A percentile compares a stretch with the other conserved stretches of the same genome.
phyloP scores from a whole-genome alignment of 225 moss, liverwort and hornwort genomes.

The Antitrichia curtipendula region DNA sequence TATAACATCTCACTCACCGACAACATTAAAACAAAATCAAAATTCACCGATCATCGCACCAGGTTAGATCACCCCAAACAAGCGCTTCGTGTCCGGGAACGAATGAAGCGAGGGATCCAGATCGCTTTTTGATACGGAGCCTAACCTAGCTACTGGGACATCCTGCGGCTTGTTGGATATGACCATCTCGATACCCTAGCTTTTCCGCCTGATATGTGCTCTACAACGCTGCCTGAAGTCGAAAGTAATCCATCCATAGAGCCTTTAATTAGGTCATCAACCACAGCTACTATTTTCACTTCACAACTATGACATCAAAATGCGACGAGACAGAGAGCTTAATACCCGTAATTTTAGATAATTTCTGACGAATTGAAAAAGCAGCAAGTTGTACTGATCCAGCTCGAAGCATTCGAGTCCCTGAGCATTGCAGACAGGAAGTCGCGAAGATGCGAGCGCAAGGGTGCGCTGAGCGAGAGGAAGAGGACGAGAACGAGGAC shows the following conservation, averaged over 20 bases:
- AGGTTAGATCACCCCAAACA: neutral
- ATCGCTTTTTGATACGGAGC: neutral
- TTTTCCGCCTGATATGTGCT: slow-evolving; percentile 30
- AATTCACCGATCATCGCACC: neutral
- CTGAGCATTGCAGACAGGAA: neutral
- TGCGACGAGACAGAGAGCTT: neutral
- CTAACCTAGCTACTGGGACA: neutral
- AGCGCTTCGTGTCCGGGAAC: neutral
- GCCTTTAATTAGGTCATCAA: neutral
- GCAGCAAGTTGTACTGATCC: neutral
- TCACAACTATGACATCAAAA: neutral
- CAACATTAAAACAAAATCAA: neutral
- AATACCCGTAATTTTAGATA: neutral
- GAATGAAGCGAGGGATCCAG: neutral
- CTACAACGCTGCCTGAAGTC: neutral
- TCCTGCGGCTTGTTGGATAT: neutral
- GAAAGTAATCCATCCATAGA: neutral
- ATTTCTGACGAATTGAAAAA: neutral
- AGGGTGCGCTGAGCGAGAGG: neutral
- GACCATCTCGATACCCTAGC: slow-evolving; percentile 41
- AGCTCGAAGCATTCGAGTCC: neutral
- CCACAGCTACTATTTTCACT: neutral
- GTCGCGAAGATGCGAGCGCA: neutral
- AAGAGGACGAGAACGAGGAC: neutral
- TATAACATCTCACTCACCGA: neutral